These are phyloP conservation scores for Vigna unguiculata DNA, from an alignment of 306 rosid species.

Conservation along the genomic window DNA sequence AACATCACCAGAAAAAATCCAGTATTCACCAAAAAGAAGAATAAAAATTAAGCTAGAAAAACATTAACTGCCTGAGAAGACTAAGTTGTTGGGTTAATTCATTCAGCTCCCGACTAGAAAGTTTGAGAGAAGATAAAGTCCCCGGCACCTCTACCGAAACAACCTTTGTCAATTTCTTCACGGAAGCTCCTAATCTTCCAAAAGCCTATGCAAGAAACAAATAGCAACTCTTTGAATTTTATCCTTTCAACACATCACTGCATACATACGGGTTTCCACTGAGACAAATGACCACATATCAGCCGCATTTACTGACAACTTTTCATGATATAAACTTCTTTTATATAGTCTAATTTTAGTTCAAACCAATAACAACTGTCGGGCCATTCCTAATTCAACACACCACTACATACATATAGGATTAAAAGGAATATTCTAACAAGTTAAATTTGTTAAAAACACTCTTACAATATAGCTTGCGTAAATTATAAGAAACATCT, in stretches of 20 bases:
- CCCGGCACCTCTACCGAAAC: conserved; percentile 62
- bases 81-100: conserved; percentile 60
- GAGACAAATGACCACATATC: conserved; percentile 2
- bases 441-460: not conserved
- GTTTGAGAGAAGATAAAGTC: conserved; percentile 62
- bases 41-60: not conserved
- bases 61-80: conserved; percentile 47
- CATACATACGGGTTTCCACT: not conserved
- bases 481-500: not conserved
- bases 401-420: not conserved
- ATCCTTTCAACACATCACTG: not conserved
- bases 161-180: conserved; percentile 54
- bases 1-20: not conserved
- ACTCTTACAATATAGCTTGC: not conserved
- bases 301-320: not conserved
- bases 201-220: conserved; percentile 53
- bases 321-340: not conserved
- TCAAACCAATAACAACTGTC: too few species aligned
- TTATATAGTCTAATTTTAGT: not conserved
- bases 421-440: not conserved
- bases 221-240: conserved; percentile 19
- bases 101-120: conserved; percentile 61
- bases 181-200: conserved; percentile 55
- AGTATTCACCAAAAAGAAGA: not conserved
- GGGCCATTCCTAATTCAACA: not conserved